phyloP scores from a whole-genome alignment of 352 stramenopile species.

The Globisporangium irregulare region DNA sequence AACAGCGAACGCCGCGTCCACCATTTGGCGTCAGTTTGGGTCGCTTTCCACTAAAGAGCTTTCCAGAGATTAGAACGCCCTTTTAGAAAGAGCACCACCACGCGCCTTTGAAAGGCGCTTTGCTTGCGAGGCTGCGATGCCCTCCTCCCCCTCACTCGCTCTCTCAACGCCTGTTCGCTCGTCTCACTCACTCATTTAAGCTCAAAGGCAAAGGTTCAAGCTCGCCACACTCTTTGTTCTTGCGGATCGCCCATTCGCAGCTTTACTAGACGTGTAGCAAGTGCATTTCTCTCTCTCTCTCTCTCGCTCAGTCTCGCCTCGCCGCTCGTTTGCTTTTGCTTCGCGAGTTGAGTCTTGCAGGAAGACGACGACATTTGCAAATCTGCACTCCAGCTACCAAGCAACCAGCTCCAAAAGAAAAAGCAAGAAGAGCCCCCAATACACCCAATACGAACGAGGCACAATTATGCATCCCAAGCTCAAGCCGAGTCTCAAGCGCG shows the following conservation, averaged over 20 bases:
- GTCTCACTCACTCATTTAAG: conserved; percentile 2
- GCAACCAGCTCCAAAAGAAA: background rate
- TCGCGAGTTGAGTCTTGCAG: background rate
- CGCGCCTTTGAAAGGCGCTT: background rate
- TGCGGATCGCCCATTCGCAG: conserved; percentile 1
- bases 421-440: background rate
- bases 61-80: conserved; percentile 9
- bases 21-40: conserved; percentile 3
- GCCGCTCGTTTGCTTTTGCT: background rate
- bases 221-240: conserved; percentile 7
- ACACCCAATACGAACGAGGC: background rate
- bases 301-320: background rate
- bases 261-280: conserved; percentile 18
- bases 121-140: background rate
- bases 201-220: background rate
- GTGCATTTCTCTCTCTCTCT: background rate
- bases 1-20: background rate
- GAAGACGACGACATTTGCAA: conserved; percentile 9
- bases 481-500: conserved; percentile 1
- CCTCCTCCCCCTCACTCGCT: background rate
- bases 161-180: conserved; percentile 1
- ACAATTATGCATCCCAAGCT: background rate
- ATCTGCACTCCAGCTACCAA: conserved; percentile 6
- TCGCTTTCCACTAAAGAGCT: background rate
- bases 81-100: conserved; percentile 1